These are phyloP conservation scores for Kodamaea anthophila DNA, from an alignment of 1,139 yeast species.

Conservation along the genomic window DNA sequence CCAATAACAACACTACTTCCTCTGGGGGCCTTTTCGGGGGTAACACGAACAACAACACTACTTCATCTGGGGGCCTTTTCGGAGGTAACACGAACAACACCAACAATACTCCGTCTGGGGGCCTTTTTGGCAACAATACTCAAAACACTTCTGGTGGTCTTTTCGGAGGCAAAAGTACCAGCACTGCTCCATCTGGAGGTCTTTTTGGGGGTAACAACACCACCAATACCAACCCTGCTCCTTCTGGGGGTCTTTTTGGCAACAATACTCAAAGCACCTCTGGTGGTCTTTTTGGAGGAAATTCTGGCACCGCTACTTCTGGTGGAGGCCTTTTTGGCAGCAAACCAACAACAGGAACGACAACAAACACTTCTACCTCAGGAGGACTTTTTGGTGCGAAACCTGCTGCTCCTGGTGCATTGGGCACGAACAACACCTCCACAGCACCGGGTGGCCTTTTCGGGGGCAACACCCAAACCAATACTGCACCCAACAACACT, in stretches of 20 bases:
- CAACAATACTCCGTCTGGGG: conserved; percentile 1
- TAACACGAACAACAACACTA: neutral
- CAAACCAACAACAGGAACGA: neutral
- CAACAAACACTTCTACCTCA: conserved; percentile 1
- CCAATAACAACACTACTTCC: conserved; percentile 1
- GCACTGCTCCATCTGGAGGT: conserved; percentile 1
- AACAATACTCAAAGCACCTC: conserved; percentile 1
- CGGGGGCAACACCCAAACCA: conserved; percentile 3
- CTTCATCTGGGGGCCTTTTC: neutral
- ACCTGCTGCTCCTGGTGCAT: neutral
- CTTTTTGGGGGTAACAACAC: conserved; percentile 4
- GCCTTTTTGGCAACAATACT: conserved; percentile 1
- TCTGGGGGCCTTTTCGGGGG: neutral
- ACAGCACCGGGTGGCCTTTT: conserved; percentile 4
- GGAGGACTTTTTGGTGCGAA: neutral
- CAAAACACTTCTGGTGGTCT: conserved; percentile 3
- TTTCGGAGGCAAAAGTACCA: conserved; percentile 2
- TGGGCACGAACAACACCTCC: no score
- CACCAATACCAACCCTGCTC: neutral
- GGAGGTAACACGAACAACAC: neutral
- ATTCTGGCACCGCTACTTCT: conserved; percentile 1
- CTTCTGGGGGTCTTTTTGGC: conserved; percentile 6
- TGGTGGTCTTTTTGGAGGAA: conserved; percentile 6
- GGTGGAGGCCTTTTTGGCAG: no score
- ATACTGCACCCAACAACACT: neutral